Percentiles rank a stretch among this genome's conserved stretches.
Evolutionary conservation across 495 filamentous ascomycete genomes (phyloP).

Genomic region (Penicillium simplicissimum): DNA sequence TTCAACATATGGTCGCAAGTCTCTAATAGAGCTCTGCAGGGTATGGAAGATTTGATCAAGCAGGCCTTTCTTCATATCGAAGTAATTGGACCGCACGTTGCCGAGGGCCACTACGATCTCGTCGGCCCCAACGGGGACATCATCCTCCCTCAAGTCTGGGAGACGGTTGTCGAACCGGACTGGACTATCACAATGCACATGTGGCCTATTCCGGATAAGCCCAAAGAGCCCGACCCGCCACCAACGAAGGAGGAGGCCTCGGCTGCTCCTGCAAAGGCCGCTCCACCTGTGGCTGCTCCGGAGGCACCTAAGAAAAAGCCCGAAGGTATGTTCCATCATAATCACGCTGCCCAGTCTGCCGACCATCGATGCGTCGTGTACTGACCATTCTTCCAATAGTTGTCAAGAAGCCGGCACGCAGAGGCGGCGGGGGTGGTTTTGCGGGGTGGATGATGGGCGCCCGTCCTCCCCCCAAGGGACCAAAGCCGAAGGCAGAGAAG

Average conservation of each 20-base stretch:
- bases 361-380: neutral
- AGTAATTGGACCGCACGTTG: constrained; percentile 77
- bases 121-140: constrained; percentile 83
- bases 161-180: constrained; percentile 80
- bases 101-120: constrained; percentile 82
- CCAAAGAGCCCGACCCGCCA: constrained; percentile 44
- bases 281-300: constrained; percentile 13
- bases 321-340: constrained; percentile 26
- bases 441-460: constrained; percentile 46
- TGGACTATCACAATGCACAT: constrained; percentile 95
- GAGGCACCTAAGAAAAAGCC: constrained; percentile 39
- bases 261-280: constrained; percentile 23
- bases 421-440: constrained; percentile 34
- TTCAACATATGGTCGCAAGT: neutral
- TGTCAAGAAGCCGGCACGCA: constrained; percentile 33
- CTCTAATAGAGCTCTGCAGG: constrained; percentile 46
- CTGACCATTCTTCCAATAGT: constrained; percentile 20
- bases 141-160: constrained; percentile 85
- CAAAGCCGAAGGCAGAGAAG: constrained; percentile 27
- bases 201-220: constrained; percentile 82
- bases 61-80: constrained; percentile 88
- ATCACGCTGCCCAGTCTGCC: neutral
- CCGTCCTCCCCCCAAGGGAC: constrained; percentile 28
- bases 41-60: constrained; percentile 83
- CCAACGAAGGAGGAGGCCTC: constrained; percentile 25